Evolutionary conservation across 306 rosid genomes (phyloP), one percentile per base, ranked within the genome.

Genomic region (Trifolium dubium): DNA sequence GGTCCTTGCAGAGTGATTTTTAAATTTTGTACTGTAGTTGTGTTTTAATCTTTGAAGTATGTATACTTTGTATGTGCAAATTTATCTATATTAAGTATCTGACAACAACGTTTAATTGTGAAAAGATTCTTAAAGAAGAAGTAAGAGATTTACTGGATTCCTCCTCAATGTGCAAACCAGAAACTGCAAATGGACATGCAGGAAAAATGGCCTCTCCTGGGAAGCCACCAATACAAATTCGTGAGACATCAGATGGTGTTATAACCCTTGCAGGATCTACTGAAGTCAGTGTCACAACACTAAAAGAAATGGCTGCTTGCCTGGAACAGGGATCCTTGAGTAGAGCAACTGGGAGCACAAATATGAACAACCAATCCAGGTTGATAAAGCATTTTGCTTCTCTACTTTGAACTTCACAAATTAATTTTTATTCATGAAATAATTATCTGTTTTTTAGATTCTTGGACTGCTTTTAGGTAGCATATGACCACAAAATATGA

Each of bases 361-460:
- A 95, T 83, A 95, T 95, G 99, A 95, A 95, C 79, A 95, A 90
- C 76, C 99, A 95, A 80, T 95, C 99, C 14, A 95, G 99, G 99
- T 95, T 76, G 76, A 74, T 71, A 34, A 60, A 49, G 68, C 64
- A 43, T 72, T 79, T 81, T 79, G 64, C 69, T 70, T 77, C 60
- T 70, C 69, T 69, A 64, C 37, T 53, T 51, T 82, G 61, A 82
- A 63, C 70, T 29, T 35, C 58, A 34, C 41, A 58, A 67, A 50
- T 41, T 50, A 39, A 19, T 68, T 62, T 41, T 44, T 77, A 23
- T 61, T 51, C 2, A 29, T 59, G 19, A 41, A 49, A 46, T 29
- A 31, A 41, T 43, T 77, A 34, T 59, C 70, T 31, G 50, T 9
- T 47, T 76, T 56, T 71, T 17, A 39, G 62, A 67, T 50, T 65